Conservation (phyloP, 352 stramenopile genomes). For the Globisporangium nodosum region DNA sequence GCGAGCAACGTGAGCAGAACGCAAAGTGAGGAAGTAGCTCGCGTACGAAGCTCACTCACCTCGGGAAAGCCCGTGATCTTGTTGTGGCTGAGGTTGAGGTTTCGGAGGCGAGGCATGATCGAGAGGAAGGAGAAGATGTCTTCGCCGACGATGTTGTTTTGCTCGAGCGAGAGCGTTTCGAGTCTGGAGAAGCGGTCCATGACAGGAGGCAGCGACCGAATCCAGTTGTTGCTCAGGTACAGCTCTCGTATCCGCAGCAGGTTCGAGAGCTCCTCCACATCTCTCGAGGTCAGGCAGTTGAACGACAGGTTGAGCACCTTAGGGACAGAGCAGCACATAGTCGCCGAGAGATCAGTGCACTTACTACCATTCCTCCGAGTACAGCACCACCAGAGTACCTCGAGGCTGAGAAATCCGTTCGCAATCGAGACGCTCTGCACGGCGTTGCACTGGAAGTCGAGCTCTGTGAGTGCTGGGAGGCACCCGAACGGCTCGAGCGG, state of each 20-base stretch:
- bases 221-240: conserved; percentile 69
- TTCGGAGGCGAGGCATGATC: conserved; percentile 56
- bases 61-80: conserved; percentile 70
- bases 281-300: conserved; percentile 58
- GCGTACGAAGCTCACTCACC: conserved; percentile 15
- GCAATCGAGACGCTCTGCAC: conserved; percentile 34
- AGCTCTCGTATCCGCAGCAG: conserved; percentile 74
- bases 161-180: conserved; percentile 73
- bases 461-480: conserved; percentile 52
- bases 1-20: background rate
- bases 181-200: conserved; percentile 75
- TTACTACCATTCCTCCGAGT: background rate
- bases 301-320: conserved; percentile 76
- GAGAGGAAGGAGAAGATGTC: conserved; percentile 69
- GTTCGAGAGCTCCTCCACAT: conserved; percentile 66
- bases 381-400: conserved; percentile 19
- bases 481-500: conserved; percentile 62
- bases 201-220: conserved; percentile 58
- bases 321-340: background rate
- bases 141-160: conserved; percentile 61
- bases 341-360: background rate
- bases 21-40: background rate
- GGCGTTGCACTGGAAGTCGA: conserved; percentile 82
- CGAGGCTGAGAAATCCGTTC: conserved; percentile 62
- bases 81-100: conserved; percentile 80